Evolutionary conservation across 495 filamentous ascomycete genomes (phyloP), one percentile per base, ranked within the genome.

Genomic region (Staphylotrichum tortipilum): DNA sequence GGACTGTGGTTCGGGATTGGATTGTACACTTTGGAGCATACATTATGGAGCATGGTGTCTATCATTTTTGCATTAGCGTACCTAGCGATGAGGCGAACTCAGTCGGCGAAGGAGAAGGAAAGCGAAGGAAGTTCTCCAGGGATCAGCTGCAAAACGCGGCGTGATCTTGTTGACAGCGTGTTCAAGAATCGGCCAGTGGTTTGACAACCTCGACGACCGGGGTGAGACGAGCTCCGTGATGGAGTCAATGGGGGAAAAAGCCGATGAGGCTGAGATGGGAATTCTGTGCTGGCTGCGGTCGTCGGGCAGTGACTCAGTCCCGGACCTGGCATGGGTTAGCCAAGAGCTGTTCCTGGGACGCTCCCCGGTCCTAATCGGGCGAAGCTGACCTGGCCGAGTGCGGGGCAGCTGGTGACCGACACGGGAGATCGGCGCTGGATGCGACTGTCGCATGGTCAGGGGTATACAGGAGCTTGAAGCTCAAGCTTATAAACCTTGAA

Each of bases 161-260:
- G n/a, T n/a, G n/a, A n/a, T n/a, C n/a, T n/a, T n/a, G n/a, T n/a
- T n/a, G n/a, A n/a, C n/a, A n/a, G n/a, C n/a, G n/a, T n/a, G n/a
- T n/a, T 10, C 26, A 28, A 28, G 26, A 28, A 28, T 5, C 26
- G 26, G 1, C 6, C 10, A 28, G 26, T n/a, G n/a, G n/a, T n/a
- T n/a, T n/a, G n/a, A n/a, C n/a, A 66, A 85, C 86, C 70, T 85
- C 26, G 26, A 28, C 26, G 26, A 28, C 6, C 6, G 26, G 6
- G 10, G 90, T 90, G 77, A 80, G 33, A 15, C 33, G 11, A 47
- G 33, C 7, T 37, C 23, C 11, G 73, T 73, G 47, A 88, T 86
- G 7, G 79, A 84, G 14, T 81, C 77, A 19, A 83, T 88, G 24
- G 81, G 11, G 88, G 69, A 5, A 90, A 51, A 92, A 85, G 4